Evolutionary conservation across 1,139 yeast genomes (phyloP), one percentile per base, ranked within the genome.

Genomic region (Ogataea hybrid): DNA sequence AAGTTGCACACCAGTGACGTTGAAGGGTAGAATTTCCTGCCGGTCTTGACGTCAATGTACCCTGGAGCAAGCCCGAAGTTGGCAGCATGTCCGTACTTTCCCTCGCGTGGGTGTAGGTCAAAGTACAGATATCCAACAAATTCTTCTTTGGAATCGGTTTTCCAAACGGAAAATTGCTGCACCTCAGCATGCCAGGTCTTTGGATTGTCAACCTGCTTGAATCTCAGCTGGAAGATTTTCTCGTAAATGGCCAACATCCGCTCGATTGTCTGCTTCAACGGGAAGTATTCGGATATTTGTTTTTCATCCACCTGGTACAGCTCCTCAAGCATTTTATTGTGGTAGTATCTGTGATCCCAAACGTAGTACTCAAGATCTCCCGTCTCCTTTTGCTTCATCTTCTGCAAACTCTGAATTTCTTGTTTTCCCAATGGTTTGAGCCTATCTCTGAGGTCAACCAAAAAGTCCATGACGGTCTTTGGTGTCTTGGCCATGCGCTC

Each of bases 61-160:
- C 90, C 84, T n/a, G 87, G 79, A 9, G 73, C 68, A 43, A 85
- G 61, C 20, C 81, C 83, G 57, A 87, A 85, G 59, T 84, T 84
- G 10, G 95, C 95, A 21, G 95, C 95, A 61, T 86, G 95, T 2
- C 87, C 84, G 63, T 84, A 87, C 62, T 87, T 87, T 54, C 92
- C 90, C 42, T 81, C 84, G 60, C 96, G 76, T 48, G 95, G 95
- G 59, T 84, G 90, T 57, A 86, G 67, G 62, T 87, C 96, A 51
- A 87, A 77, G 64, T 81, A 84, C 35, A 87, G 66, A 77, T 85
- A 84, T 25, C 96, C 96, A 53, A 79, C 73, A 63, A 86, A 86
- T 47, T 70, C 75, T n/a, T 79, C 77, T 10, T 55, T 49, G 11
- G 64, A 58, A 51, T 72, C 79, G 47, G 75, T 63, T 56, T 81